phyloP scores from a whole-genome alignment of 2,329 filamentous ascomycete species.

The Tolypocladium album region DNA sequence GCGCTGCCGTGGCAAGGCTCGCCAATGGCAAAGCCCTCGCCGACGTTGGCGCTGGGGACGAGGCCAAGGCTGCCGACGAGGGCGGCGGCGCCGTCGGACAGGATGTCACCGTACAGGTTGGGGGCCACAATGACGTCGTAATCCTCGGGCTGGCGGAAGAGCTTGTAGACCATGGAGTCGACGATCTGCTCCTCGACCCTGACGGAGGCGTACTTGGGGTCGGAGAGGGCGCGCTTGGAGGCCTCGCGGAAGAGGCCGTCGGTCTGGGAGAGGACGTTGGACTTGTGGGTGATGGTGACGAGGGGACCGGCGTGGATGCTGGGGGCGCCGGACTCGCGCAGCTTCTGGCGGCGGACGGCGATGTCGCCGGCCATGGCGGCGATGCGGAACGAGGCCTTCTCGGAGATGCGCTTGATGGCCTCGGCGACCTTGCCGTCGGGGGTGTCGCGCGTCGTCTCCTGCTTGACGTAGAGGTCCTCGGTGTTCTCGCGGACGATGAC shows the following conservation, averaged over 20 bases:
- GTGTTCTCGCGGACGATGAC: slow-evolving; percentile 99
- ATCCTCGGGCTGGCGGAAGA: slow-evolving; percentile 87
- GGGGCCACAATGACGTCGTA: slow-evolving; percentile 98
- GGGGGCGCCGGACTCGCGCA: slow-evolving; percentile 48
- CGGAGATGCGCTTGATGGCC: slow-evolving; percentile 93
- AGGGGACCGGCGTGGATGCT: slow-evolving; percentile 59
- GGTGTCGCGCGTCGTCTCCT: slow-evolving; percentile 74
- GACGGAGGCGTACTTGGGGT: slow-evolving; percentile 51
- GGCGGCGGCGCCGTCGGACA: slow-evolving; percentile 90
- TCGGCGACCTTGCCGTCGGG: slow-evolving; percentile 80
- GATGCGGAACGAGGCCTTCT: slow-evolving; percentile 76
- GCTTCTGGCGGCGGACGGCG: slow-evolving; percentile 73
- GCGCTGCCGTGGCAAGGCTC: slow-evolving; percentile 97
- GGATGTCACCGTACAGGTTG: slow-evolving; percentile 94
- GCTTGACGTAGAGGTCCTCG: slow-evolving; percentile 96
- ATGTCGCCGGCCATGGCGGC: slow-evolving; percentile 92
- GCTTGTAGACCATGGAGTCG: slow-evolving; percentile 98
- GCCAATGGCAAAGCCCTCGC: slow-evolving; percentile 87
- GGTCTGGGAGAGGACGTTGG: slow-evolving; percentile 91
- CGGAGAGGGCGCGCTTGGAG: slow-evolving; percentile 60
- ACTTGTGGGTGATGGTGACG: slow-evolving; percentile 97
- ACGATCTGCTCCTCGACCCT: slow-evolving; percentile 94
- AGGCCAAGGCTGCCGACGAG: slow-evolving; percentile 86
- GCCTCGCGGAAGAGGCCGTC: slow-evolving; percentile 89
- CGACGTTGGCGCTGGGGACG: slow-evolving; percentile 91